Conservation (phyloP, 1,139 yeast genomes). For the Kodamaea sp. region DNA sequence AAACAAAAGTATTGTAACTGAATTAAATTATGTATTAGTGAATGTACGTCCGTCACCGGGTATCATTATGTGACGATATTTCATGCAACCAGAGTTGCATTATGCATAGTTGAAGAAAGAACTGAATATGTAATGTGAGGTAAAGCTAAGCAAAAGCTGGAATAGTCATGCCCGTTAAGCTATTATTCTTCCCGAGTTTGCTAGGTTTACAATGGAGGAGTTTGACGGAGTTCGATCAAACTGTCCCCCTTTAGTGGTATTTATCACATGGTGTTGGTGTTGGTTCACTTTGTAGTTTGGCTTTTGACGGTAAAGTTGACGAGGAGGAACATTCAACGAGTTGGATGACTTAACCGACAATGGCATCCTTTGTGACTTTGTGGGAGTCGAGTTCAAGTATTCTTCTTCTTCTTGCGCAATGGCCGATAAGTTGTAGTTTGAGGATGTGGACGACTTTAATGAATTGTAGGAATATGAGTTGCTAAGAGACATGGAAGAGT, state of each 20-base stretch:
- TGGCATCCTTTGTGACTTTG: constrained; percentile 18
- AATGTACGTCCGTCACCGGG: background rate
- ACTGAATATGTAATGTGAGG: background rate
- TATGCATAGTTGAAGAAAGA: background rate
- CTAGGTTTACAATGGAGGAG: constrained; percentile 10
- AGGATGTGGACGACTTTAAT: constrained; percentile 7
- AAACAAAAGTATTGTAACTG: background rate
- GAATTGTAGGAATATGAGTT: constrained; percentile 19
- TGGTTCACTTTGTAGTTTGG: constrained; percentile 7
- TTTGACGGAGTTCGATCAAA: constrained; percentile 10
- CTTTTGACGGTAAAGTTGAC: constrained; percentile 3
- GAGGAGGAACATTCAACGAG: constrained; percentile 13
- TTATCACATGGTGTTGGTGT: constrained; percentile 8
- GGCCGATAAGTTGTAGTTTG: constrained; percentile 16
- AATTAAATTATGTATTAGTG: background rate
- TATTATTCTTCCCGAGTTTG: constrained; percentile 10
- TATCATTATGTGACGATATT: background rate
- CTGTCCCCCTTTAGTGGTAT: constrained; percentile 3
- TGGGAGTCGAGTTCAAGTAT: constrained; percentile 9
- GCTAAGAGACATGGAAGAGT: constrained; percentile 20
- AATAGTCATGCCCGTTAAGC: constrained; percentile 10
- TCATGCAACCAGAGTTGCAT: background rate
- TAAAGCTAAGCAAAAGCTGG: no score
- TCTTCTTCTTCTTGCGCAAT: constrained; percentile 16
- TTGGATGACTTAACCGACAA: constrained; percentile 22